Evolutionary conservation across 2,329 filamentous ascomycete species (phyloP).

Genomic region (Seiridium cupressi): DNA sequence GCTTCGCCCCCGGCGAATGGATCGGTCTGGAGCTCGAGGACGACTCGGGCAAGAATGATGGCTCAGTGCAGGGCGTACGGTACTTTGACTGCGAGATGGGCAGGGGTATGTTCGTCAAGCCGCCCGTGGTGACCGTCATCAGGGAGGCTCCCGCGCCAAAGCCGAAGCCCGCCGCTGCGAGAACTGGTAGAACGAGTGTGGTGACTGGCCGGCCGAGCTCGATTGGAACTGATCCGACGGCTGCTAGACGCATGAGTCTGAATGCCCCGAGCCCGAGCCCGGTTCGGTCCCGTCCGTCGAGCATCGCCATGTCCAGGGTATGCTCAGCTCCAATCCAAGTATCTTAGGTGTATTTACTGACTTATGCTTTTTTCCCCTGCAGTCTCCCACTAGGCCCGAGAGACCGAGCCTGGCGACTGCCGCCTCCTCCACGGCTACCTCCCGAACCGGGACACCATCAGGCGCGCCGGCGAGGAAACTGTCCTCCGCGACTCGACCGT

Average conservation of each 20-base stretch:
- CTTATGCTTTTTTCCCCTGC: not conserved
- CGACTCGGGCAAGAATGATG: constrained; percentile 87
- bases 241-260: constrained; percentile 64
- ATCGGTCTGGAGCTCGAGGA: constrained; percentile 86
- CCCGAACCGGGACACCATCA: constrained; percentile 65
- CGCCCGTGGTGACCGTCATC: constrained; percentile 63
- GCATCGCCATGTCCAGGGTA: constrained; percentile 52
- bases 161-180: constrained; percentile 26
- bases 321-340: not conserved
- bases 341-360: not conserved
- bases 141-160: constrained; percentile 40
- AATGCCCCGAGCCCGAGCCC: constrained; percentile 74
- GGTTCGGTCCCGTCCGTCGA: constrained; percentile 55
- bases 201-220: constrained; percentile 45
- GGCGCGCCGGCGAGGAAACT: constrained; percentile 44
- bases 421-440: constrained; percentile 54
- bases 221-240: constrained; percentile 48
- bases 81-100: constrained; percentile 86
- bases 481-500: constrained; percentile 47
- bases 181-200: constrained; percentile 31
- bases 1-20: constrained; percentile 83
- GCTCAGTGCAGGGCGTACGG: constrained; percentile 79
- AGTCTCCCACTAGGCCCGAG: constrained; percentile 73
- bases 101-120: constrained; percentile 80
- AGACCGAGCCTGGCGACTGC: constrained; percentile 63